phyloP scores from a whole-genome alignment of 2,329 filamentous ascomycete species.

The Waltergamsia citrina region DNA sequence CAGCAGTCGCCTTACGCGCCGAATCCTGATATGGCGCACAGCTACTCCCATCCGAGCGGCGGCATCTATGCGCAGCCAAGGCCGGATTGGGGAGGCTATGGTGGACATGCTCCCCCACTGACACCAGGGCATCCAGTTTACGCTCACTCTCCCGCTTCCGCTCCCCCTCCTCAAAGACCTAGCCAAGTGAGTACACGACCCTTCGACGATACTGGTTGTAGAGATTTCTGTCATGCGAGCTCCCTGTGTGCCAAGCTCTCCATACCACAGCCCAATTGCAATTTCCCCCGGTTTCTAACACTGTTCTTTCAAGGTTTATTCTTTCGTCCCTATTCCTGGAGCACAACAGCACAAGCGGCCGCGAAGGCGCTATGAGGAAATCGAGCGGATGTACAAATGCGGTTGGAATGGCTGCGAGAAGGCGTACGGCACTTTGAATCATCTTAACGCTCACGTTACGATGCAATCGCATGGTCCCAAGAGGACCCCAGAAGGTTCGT shows the following conservation, averaged over 20 bases:
- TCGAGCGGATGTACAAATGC: constrained; percentile 99
- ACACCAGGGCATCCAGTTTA: constrained; percentile 45
- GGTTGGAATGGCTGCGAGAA: constrained; percentile 98
- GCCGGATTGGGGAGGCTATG: constrained; percentile 67
- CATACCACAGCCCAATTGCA: background rate
- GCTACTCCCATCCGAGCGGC: constrained; percentile 52
- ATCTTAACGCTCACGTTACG: constrained; percentile 94
- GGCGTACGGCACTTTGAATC: constrained; percentile 94
- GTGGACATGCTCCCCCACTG: constrained; percentile 39
- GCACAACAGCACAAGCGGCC: constrained; percentile 96
- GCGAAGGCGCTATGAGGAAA: constrained; percentile 89
- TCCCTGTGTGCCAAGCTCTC: too few relatives aligned
- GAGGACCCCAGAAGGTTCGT: constrained; percentile 96
- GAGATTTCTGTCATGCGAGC: background rate
- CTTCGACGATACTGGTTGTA: background rate
- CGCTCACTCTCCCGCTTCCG: constrained; percentile 43
- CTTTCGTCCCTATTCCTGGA: constrained; percentile 93
- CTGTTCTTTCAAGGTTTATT: constrained; percentile 62
- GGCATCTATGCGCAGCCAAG: constrained; percentile 60
- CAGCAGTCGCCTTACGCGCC: constrained; percentile 83
- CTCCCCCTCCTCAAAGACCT: constrained; percentile 43
- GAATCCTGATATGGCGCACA: constrained; percentile 78
- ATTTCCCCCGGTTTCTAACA: too few relatives aligned
- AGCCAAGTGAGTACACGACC: constrained; percentile 58
- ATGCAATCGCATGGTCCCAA: constrained; percentile 97